Evolutionary conservation across 257 asterid genomes (phyloP).

Genomic region (Solanum bukasovii): DNA sequence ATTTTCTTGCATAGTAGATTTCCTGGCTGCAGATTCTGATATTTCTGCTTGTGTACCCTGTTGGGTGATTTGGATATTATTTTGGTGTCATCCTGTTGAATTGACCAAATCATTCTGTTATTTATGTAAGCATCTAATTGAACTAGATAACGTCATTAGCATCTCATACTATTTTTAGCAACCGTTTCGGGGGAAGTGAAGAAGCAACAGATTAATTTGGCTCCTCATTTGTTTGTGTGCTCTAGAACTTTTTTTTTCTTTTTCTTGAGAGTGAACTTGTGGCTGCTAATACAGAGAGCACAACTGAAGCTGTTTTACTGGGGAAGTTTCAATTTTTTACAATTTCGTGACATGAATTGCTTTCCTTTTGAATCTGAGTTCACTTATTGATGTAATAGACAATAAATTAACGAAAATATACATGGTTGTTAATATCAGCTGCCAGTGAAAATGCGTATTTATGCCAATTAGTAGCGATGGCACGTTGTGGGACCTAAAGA

Average conservation of each 20-base stretch:
- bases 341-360: neutral
- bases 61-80: neutral
- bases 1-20: neutral
- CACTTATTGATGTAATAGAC: neutral
- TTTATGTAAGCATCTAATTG: neutral
- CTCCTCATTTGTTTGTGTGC: neutral
- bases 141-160: neutral
- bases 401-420: neutral
- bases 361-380: neutral
- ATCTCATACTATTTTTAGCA: neutral
- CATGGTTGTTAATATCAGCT: neutral
- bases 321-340: neutral
- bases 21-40: neutral
- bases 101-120: neutral
- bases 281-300: neutral
- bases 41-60: neutral
- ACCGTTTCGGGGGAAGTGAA: neutral
- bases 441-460: neutral
- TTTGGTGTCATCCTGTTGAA: neutral
- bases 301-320: neutral
- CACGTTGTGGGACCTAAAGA: neutral
- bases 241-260: neutral
- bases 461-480: neutral
- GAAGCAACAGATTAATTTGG: neutral
- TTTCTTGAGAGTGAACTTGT: neutral